Base-by-base conservation (phyloP, 2,329 filamentous ascomycete genomes). In the Tolypocladium cylindrosporum region DNA sequence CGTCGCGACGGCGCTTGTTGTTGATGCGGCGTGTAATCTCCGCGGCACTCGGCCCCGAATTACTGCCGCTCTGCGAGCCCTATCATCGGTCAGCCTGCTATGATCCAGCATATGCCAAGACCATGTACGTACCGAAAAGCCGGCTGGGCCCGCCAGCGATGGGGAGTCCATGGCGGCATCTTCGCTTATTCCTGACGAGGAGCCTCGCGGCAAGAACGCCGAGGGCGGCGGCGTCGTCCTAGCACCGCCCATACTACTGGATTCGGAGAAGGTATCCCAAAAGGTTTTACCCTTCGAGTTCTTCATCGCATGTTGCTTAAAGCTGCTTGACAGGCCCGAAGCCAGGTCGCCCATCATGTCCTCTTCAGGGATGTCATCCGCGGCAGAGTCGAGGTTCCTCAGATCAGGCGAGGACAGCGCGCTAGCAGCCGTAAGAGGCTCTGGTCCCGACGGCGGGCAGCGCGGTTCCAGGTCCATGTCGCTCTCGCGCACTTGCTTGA, bases 401-500 rank as follows among this genome's bases (percentile, higher is more conserved):
- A 90, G 71, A 53, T 75, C 85, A 0, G 89, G 89, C 9, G 88
- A 91, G 0, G 88, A 89, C 41, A 87, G 79, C 1, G 84, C 79
- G 3, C 85, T 87, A 27, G 75, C 76, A 0, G 74, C 64, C 65
- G 81, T 76, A 16, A 80, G 77, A 59, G 80, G 67, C 56, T 78
- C 72, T 54, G 79, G 69, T 13, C 73, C 71, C 63, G 66, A 58
- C 57, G 73, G 63, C 53, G 69, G 61, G 57, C 75, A 67, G 64
- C 70, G 70, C 59, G 71, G 75, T 58, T 83, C 81, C 16, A 85
- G 74, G 54, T 85, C 84, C 61, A 87, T 81, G 66, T 97, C 92
- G 65, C 88, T 93, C 71, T 97, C 94, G 48, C 91, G 88, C 36
- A 97, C 92, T 72, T 97, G 94, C 55, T 91, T 89, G 61, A 99